Evolutionary conservation across 1,284 basidiomycete species (phyloP).

Genomic region (Stygiomarasmius scandens): DNA sequence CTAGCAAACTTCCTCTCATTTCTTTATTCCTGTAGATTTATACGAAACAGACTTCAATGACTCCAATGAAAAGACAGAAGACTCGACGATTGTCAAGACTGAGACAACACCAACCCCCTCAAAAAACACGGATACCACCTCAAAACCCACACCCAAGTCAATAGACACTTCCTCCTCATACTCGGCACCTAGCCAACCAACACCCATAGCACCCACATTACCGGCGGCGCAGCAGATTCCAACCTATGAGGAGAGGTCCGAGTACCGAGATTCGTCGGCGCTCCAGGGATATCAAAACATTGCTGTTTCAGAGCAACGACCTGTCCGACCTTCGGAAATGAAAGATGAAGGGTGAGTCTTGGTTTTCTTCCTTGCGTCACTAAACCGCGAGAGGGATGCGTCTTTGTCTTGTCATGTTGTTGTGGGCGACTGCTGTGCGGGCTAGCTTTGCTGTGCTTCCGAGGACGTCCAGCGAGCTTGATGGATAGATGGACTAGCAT

Average conservation of each 20-base stretch:
- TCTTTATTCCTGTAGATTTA: slow-evolving; percentile 52
- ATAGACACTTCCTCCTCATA: slow-evolving; percentile 11
- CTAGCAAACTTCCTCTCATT: neutral
- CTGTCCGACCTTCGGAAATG: slow-evolving; percentile 90
- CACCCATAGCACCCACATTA: slow-evolving; percentile 27
- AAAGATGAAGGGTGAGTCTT: slow-evolving; percentile 96
- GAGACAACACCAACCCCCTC: slow-evolving; percentile 29
- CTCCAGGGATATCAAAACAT: slow-evolving; percentile 46
- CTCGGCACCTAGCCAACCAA: slow-evolving; percentile 17
- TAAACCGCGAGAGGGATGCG: slow-evolving; percentile 10
- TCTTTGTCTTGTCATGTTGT: neutral
- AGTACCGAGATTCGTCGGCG: slow-evolving; percentile 46
- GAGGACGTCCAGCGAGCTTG: neutral
- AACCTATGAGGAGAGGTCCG: slow-evolving; percentile 67
- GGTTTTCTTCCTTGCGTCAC: slow-evolving; percentile 12
- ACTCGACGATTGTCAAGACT: slow-evolving; percentile 23
- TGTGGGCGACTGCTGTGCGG: slow-evolving; percentile 1
- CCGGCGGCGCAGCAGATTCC: slow-evolving; percentile 68
- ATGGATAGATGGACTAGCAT: slow-evolving; percentile 18
- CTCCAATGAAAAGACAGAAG: slow-evolving; percentile 32
- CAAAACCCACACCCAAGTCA: slow-evolving; percentile 19
- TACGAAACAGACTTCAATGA: slow-evolving; percentile 69
- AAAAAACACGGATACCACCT: slow-evolving; percentile 8
- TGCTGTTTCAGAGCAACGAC: slow-evolving; percentile 54
- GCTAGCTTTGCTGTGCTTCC: neutral